Evolutionary conservation across 805 yeast genomes (phyloP).

Genomic region (Wickerhamiella vanderwaltii): DNA sequence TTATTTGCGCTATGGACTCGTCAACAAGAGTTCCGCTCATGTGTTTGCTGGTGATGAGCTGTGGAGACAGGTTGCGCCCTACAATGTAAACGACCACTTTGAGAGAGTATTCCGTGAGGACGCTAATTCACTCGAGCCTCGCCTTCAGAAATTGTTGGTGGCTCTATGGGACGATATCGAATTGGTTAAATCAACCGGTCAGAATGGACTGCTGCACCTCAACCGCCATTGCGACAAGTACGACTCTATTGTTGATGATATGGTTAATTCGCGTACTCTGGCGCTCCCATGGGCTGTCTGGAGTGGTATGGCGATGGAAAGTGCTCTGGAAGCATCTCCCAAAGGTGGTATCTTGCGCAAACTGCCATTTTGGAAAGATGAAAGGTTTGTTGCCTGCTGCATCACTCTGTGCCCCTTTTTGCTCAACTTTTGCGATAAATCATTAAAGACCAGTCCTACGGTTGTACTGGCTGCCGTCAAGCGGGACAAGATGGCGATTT

Average conservation of each 20-base stretch:
- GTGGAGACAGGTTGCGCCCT: conserved; percentile 6
- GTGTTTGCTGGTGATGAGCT: conserved; percentile 7
- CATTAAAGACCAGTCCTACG: conserved; percentile 1
- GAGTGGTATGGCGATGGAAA: conserved; percentile 9
- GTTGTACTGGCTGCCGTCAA: conserved; percentile 4
- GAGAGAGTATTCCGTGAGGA: conserved; percentile 5
- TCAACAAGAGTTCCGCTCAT: conserved; percentile 3
- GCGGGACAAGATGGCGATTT: conserved; percentile 5
- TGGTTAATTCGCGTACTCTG: conserved; percentile 2
- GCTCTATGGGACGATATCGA: conserved; percentile 10
- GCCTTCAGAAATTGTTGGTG: conserved; percentile 1
- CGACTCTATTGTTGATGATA: conserved; percentile 8
- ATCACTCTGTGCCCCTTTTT: conserved; percentile 5
- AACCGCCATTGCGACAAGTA: conserved; percentile 8
- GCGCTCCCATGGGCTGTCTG: conserved; percentile 10
- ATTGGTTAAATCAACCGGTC: background rate
- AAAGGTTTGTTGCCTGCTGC: conserved; percentile 9
- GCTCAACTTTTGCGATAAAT: conserved; percentile 6
- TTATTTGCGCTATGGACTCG: conserved; percentile 6
- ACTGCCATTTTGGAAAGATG: conserved; percentile 9
- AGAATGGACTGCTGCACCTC: conserved; percentile 1
- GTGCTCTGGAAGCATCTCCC: conserved; percentile 9
- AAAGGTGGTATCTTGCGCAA: conserved; percentile 10
- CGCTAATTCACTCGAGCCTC: conserved; percentile 3
- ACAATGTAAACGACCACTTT: conserved; percentile 1